A percentile compares a stretch with the other conserved stretches of the same genome.
phyloP scores from a whole-genome alignment of 805 yeast species.

The Metschnikowia drakensbergensis region DNA sequence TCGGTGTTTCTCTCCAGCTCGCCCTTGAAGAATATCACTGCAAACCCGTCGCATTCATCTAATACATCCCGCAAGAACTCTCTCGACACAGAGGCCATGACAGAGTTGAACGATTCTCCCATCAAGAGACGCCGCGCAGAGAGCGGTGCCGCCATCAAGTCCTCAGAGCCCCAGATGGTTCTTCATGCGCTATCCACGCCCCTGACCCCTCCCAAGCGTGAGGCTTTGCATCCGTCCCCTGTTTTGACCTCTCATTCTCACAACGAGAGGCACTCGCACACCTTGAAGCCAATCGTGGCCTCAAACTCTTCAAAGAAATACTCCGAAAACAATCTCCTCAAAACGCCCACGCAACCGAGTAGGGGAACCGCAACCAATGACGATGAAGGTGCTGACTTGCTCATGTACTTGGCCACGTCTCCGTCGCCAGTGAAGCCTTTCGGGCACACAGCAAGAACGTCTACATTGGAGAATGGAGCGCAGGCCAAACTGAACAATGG shows the following conservation, averaged over 20 bases:
- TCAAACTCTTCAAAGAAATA: conserved; percentile 25
- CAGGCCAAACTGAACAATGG: conserved; percentile 1
- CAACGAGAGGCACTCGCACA: conserved; percentile 1
- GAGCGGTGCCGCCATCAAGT: conserved; percentile 13
- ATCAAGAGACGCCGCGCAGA: conserved; percentile 24
- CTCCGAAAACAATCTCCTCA: conserved; percentile 16
- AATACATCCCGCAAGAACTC: conserved; percentile 10
- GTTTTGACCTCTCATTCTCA: conserved; percentile 16
- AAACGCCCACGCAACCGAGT: conserved; percentile 37
- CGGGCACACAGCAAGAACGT: conserved; percentile 28
- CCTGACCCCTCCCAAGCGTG: conserved; percentile 23
- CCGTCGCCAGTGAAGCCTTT: conserved; percentile 60
- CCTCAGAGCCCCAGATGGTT: conserved; percentile 24
- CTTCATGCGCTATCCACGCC: conserved; percentile 29
- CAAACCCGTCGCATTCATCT: conserved; percentile 3
- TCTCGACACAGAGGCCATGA: conserved; percentile 9
- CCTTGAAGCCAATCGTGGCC: conserved; percentile 22
- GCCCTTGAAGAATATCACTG: conserved; percentile 27
- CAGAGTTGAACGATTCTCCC: conserved; percentile 29
- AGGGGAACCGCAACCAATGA: conserved; percentile 27
- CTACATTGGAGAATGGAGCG: not conserved
- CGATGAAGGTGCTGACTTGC: conserved; percentile 75
- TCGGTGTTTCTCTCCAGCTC: conserved; percentile 34
- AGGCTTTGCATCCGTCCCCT: conserved; percentile 28
- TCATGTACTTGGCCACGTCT: conserved; percentile 78